These are phyloP conservation scores for Arthroderma uncinatum DNA, from an alignment of 2,329 filamentous ascomycete genomes.

Conservation along the genomic window DNA sequence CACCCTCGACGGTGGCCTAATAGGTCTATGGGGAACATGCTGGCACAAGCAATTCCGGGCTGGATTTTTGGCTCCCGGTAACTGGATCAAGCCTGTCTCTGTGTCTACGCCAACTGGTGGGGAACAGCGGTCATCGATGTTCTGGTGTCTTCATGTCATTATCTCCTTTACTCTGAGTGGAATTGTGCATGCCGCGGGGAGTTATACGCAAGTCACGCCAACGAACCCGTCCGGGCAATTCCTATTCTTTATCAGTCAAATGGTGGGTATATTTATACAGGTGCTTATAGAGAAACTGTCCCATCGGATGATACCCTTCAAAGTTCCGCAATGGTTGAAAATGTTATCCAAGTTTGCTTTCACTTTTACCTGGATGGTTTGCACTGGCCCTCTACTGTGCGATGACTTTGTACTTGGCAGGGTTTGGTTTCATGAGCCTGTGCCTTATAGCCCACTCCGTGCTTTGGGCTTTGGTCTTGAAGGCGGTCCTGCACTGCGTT, in stretches of 20 bases:
- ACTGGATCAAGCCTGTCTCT: conserved; percentile 26
- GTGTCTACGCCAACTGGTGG: neutral
- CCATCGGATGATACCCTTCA: conserved; percentile 23
- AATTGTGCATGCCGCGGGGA: conserved; percentile 57
- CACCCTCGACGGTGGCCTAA: conserved; percentile 53
- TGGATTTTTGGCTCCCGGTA: conserved; percentile 34
- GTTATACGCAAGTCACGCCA: conserved; percentile 53
- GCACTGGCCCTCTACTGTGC: conserved; percentile 53
- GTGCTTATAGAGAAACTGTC: conserved; percentile 30
- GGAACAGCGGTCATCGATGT: conserved; percentile 12
- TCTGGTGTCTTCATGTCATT: conserved; percentile 19
- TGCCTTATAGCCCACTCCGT: conserved; percentile 64
- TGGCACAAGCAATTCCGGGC: conserved; percentile 89
- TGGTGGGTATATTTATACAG: conserved; percentile 55
- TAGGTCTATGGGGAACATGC: conserved; percentile 71
- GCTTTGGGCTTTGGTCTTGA: conserved; percentile 51
- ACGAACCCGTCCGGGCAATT: conserved; percentile 44
- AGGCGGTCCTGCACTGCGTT: conserved; percentile 57
- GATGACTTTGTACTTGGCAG: conserved; percentile 67
- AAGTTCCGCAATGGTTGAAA: conserved; percentile 38
- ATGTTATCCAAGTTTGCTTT: conserved; percentile 51
- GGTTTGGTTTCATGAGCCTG: conserved; percentile 68
- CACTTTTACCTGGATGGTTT: conserved; percentile 55
- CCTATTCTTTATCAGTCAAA: conserved; percentile 65
- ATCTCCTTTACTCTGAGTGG: conserved; percentile 29